Percentiles rank a stretch among this genome's conserved stretches.
Evolutionary conservation across 176 grass and related monocot species (phyloP).

Genomic region (Avena insularis): DNA sequence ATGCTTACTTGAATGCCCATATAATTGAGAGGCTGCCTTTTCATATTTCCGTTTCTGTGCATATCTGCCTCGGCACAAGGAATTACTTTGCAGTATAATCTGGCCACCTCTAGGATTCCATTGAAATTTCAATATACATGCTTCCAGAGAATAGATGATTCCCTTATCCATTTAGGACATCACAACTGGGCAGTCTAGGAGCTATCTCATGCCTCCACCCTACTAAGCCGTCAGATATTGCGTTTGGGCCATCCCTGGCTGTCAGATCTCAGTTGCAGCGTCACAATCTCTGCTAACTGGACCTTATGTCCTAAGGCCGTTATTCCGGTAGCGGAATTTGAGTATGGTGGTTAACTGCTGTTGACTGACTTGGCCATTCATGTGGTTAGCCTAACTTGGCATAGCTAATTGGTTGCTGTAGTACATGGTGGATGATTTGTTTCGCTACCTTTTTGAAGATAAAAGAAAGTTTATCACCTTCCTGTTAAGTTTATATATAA

Average conservation of each 20-base stretch:
- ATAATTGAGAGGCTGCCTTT: constrained; percentile 1
- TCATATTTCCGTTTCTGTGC: not conserved
- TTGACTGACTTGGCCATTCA: not conserved
- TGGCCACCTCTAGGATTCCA: not conserved
- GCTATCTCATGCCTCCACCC: not conserved
- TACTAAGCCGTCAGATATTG: not conserved
- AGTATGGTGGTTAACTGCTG: not conserved
- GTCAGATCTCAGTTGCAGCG: not conserved
- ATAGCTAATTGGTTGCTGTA: not conserved
- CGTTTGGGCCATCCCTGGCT: not conserved
- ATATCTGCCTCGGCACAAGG: constrained; percentile 5
- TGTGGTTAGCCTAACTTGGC: not conserved
- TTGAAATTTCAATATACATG: not conserved
- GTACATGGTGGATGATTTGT: not conserved
- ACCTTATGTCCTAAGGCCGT: not conserved
- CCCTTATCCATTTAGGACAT: constrained; percentile 2
- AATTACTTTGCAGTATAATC: not conserved
- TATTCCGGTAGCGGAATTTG: not conserved
- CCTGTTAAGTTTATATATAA: not conserved
- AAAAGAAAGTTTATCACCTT: not conserved
- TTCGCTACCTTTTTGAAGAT: not conserved
- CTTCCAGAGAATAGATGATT: not conserved
- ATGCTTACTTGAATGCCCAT: not conserved
- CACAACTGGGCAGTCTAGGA: not conserved
- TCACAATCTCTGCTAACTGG: too few species aligned